Base-by-base conservation (phyloP, 2,329 filamentous ascomycete genomes). In the Trichophyton simii region DNA sequence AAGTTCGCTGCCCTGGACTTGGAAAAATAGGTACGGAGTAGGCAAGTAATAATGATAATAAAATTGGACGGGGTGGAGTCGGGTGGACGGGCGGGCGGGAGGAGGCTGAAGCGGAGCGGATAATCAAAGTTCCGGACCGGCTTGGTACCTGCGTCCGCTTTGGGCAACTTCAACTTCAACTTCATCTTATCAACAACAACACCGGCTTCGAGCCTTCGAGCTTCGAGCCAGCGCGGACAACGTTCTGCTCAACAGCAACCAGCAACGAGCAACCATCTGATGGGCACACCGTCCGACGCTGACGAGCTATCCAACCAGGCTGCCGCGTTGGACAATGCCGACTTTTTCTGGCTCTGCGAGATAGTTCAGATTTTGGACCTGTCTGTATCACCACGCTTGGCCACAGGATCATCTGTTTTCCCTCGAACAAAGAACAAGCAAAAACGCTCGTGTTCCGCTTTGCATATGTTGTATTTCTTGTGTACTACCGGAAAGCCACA, bases 351-450 rank as follows among this genome's bases (percentile, higher is more conserved):
- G 50, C 50, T 31, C 28, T 54, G 50, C 50, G n/a, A 54, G 50
- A 54, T 54, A 54, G 50, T 54, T 54, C 50, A 54, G 50, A 54
- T 54, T 54, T 54, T 54, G 50, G 50, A 54, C 50, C 50, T 54
- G 50, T 54, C 50, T 54, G 50, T 54, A 54, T 54, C 50, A 54
- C 50, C 50, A 54, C 50, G 50, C 50, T 54, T 54, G 50, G 50
- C 50, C 50, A 54, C 50, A 54, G 50, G 50, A 54, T 54, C 50
- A 3, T 54, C 50, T 54, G 50, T 54, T 54, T 54, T 54, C 50
- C 38, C 50, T 54, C 50, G 50, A 31, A 54, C 50, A 54, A 54
- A 54, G 50, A 54, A 54, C 50, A 54, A 54, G 50, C 50, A 54
- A 54, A 54, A 34, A 54, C 28, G 50, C 50, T 54, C 50, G 50